Base-by-base conservation (phyloP, 371 early-diverging fungal species). In the Syncephalastrum monosporum region DNA sequence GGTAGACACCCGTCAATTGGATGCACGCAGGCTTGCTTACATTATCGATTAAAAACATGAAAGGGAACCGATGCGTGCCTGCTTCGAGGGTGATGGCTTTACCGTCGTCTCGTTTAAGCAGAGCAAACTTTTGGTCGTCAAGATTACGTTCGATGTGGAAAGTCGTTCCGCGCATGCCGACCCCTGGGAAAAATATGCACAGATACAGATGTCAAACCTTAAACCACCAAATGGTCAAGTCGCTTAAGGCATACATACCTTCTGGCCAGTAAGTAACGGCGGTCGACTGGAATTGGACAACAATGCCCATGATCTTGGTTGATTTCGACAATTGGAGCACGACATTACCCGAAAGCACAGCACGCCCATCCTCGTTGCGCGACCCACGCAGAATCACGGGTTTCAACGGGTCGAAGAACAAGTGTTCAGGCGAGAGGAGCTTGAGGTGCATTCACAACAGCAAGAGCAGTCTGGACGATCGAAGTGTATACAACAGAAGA, bases 251-350 rank as follows among this genome's bases (percentile, higher is more conserved):
- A 6, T 10, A 10, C 38, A 2, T 66, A 72, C 77, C 77, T 71
- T 76, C 77, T 5, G 77, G 77, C 77, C 77, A 76, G 55, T 72
- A 72, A n/a, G 77, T 76, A 16, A 67, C 71, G 0, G 69, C 71
- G 0, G 61, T 65, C n/a, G 64, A 69, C 51, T 71, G 68, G 42
- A 76, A 60, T 5, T 66, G 64, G 44, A 72, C 77, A 25, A 64
- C 56, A 19, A 76, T 69, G 21, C 55, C 64, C 3, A 60, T 54
- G n/a, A 76, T 63, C 27, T 71, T 72, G 16, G 71, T 72, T 21
- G 71, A 64, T 41, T 61, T 68, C 5, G 69, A 48, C 41, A 76
- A 61, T 25, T 68, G 61, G 3, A 76, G 50, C 23, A 76, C 63
- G 15, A 76, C 69, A 55, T 65, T 76, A 29, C 73, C 73, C 0